Conservation (phyloP, 306 rosid genomes). For the Sicyos baderoa region DNA sequence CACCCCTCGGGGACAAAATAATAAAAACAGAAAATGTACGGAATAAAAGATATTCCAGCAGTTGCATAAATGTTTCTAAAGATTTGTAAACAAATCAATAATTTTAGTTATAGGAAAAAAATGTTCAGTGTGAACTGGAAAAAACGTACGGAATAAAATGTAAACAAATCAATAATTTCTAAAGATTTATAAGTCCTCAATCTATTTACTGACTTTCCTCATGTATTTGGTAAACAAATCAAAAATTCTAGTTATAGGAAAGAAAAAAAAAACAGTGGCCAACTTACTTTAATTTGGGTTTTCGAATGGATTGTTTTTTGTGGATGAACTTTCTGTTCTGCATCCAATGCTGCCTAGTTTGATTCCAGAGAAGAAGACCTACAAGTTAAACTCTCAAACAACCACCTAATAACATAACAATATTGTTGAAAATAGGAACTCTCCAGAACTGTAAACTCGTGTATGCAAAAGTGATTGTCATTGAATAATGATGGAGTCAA, state of each 20-base stretch:
- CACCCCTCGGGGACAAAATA: too few species aligned
- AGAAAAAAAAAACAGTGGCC: not conserved
- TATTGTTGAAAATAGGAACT: not conserved
- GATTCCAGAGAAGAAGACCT: conserved; percentile 24
- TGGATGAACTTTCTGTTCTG: not conserved
- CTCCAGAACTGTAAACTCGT: not conserved
- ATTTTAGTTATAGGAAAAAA: too few species aligned
- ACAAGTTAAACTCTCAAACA: conserved; percentile 12
- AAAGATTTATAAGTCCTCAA: too few species aligned
- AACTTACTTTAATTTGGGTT: conserved; percentile 21
- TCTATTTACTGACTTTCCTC: not conserved
- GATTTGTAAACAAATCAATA: too few species aligned
- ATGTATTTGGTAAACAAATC: not conserved
- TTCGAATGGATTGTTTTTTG: not conserved
- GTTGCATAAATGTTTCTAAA: not conserved
- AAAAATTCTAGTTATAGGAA: not conserved
- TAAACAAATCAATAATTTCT: too few species aligned
- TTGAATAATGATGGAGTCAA: too few species aligned
- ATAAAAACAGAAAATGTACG: not conserved
- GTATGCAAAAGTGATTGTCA: too few species aligned
- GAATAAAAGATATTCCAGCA: not conserved
- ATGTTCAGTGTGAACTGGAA: not conserved
- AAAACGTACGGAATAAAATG: too few species aligned
- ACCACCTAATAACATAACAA: conserved; percentile 3
- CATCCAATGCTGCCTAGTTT: conserved; percentile 15